Percentiles rank a stretch among this genome's conserved stretches.
Conservation (phyloP, 2,329 filamentous ascomycete species). For the Diplodia intermedia region DNA sequence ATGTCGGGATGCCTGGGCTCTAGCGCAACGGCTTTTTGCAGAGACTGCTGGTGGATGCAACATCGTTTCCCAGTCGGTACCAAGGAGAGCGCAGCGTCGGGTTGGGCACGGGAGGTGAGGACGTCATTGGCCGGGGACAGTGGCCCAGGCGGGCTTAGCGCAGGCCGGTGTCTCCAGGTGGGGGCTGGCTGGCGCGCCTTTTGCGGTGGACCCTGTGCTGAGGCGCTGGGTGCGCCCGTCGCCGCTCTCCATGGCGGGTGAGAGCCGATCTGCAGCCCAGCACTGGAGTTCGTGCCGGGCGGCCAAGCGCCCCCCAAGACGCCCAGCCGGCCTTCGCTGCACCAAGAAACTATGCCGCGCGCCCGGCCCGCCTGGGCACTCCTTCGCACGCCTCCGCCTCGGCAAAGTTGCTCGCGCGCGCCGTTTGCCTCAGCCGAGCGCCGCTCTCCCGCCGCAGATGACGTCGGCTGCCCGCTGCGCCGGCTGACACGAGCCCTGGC, state of each 20-base stretch:
- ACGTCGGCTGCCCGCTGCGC: slow-evolving; percentile 10
- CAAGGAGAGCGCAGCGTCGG: slow-evolving; percentile 4
- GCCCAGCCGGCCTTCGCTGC: slow-evolving; percentile 19
- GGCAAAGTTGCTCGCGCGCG: slow-evolving; percentile 12
- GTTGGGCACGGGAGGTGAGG: slow-evolving; percentile 10
- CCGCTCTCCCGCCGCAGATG: slow-evolving; percentile 26
- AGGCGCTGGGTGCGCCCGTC: slow-evolving; percentile 28
- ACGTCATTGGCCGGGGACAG: slow-evolving; percentile 31
- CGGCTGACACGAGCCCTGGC: not conserved
- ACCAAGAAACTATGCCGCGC: slow-evolving; percentile 25
- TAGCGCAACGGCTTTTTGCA: slow-evolving; percentile 32
- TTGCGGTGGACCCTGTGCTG: slow-evolving; percentile 27
- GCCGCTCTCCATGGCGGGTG: slow-evolving; percentile 23
- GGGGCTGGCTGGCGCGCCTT: slow-evolving; percentile 3
- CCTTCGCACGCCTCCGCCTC: slow-evolving; percentile 20
- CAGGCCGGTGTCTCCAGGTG: slow-evolving; percentile 20
- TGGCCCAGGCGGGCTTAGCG: slow-evolving; percentile 5
- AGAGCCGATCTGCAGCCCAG: slow-evolving; percentile 6
- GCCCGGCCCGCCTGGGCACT: slow-evolving; percentile 13
- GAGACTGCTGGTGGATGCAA: slow-evolving; percentile 32
- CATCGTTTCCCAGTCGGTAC: slow-evolving; percentile 34
- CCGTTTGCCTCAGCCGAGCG: slow-evolving; percentile 4
- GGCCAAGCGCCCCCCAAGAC: slow-evolving; percentile 25
- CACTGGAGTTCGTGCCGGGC: slow-evolving; percentile 22
- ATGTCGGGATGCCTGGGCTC: slow-evolving; percentile 2